These are phyloP conservation scores for Vigna reflexopilosa DNA, from an alignment of 306 rosid species.

Conservation along the genomic window DNA sequence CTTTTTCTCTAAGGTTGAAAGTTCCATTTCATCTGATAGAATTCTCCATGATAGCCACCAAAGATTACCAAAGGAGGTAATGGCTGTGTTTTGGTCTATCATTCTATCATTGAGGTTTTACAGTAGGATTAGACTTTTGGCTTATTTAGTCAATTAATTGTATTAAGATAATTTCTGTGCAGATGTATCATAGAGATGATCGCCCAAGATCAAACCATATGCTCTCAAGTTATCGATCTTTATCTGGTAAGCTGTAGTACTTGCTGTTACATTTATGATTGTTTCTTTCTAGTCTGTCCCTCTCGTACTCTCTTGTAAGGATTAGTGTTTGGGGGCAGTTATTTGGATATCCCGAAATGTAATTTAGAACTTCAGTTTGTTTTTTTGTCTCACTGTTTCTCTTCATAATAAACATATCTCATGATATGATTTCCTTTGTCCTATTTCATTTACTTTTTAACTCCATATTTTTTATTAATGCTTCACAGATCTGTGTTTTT, in stretches of 20 bases:
- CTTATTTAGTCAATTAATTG: constrained; percentile 25
- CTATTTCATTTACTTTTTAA: too few relatives aligned
- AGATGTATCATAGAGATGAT: constrained; percentile 91
- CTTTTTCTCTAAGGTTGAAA: constrained; percentile 78
- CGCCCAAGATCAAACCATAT: constrained; percentile 74
- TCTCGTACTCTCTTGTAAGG: constrained; percentile 1
- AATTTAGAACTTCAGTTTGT: constrained; percentile 24
- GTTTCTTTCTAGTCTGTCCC: constrained; percentile 17
- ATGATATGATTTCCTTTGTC: constrained; percentile 20
- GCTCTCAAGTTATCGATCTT: constrained; percentile 64
- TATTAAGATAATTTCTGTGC: constrained; percentile 46
- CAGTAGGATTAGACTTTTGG: constrained; percentile 32
- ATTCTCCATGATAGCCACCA: constrained; percentile 72
- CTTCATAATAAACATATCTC: constrained; percentile 2
- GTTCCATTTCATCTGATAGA: constrained; percentile 75
- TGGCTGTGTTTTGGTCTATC: constrained; percentile 41
- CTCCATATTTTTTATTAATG: background rate
- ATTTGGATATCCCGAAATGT: constrained; percentile 31
- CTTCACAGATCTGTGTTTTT: background rate
- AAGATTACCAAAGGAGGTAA: constrained; percentile 85
- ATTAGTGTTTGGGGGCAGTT: constrained; percentile 30
- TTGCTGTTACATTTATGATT: constrained; percentile 33
- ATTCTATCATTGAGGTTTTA: constrained; percentile 41
- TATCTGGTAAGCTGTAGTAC: constrained; percentile 68
- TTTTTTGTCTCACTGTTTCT: background rate